Evolutionary conservation across 2,329 filamentous ascomycete species (phyloP), one percentile per base, ranked within the genome.

Genomic region (Aspergillus niger): DNA sequence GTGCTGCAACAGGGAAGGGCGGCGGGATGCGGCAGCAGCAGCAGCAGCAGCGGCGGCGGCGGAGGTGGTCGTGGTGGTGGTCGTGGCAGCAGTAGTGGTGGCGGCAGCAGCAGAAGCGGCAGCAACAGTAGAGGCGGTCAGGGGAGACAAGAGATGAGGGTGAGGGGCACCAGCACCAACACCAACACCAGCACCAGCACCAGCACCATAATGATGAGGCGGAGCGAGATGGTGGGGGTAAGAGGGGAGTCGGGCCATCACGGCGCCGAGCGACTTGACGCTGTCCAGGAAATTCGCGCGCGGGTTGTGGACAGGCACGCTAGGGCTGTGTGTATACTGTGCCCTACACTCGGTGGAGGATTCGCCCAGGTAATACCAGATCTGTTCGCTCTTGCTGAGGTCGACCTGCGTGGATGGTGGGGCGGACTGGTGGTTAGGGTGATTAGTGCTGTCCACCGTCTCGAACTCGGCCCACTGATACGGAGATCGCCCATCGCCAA

Each of bases 361-460:
- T 73, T 87, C 87, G 32, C 91, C 91, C 62, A 99, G 83, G 74
- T 97, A 98, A 78, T 92, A 86, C 91, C 93, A 98, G 17, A 97
- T 76, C 72, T 91, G 89, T 63, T 94, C 85, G 15, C 88, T 82
- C 72, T 90, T 91, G 62, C 77, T 77, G 8, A 97, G 76, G 70
- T 96, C 87, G 60, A 96, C 80, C 76, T 88, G 90, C 71, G 82
- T 83, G 74, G 91, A 87, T 55, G 80, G 81, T 57, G 80, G 81
- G 63, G 81, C 81, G 68, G 89, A 90, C 63, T 72, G 70, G 38
- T 82, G 79, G 22, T 85, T 90, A 63, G 72, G 70, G 38, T 82
- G 79, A 24, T 85, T 81, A 67, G 85, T 82, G 52, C 71, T 72
- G 55, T 83, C 79, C 44, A 84, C 78, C 65, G 82, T 84, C 69